Evolutionary conservation across 2,329 filamentous ascomycete genomes (phyloP), one percentile per base, ranked within the genome.

Genomic region (Huntiella bhutanensis): DNA sequence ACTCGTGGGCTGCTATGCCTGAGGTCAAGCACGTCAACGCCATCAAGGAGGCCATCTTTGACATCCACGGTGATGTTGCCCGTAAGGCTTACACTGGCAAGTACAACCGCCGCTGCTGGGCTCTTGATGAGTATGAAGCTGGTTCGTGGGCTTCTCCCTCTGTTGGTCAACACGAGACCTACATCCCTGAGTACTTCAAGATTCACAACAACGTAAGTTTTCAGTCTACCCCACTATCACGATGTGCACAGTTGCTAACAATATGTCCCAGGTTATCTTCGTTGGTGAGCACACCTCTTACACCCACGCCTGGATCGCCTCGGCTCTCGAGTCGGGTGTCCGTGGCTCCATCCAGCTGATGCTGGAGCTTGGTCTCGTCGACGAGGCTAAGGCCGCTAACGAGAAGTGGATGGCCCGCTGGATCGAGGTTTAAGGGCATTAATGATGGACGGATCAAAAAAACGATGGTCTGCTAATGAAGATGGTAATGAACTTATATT

Each of bases 281-380:
- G 63, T 80, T 4, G 73, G 73, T 2, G 79, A 83, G 57, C 77
- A 82, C 55, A 82, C 78, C 0, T 73, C 69, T 5, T 81, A 77
- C 55, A 84, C 79, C 0, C 79, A 83, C 55, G 77, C 76, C 1
- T 82, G 77, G 77, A 78, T 81, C 43, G 70, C 71, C 32, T 73
- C 70, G 2, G 78, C 79, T 1, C 60, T 83, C 4, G 78, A 83
- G 55, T 78, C 72, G 8, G 77, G 75, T 0, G 71, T 82, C 1
- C 64, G 79, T 1, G 75, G 78, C 0, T 73, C 74, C 0, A 67
- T 75, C 4, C 76, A 83, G 59, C 53, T 82, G 50, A 59, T 82
- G 57, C 61, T 80, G 8, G 13, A 70, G 54, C 60, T 81, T 55
- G 78, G 78, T 0, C 57, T 82, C 39, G 76, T 82, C 0, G 78